Evolutionary conservation across 2,329 filamentous ascomycete species (phyloP).

Genomic region (Ascochyta clinopodiicola): DNA sequence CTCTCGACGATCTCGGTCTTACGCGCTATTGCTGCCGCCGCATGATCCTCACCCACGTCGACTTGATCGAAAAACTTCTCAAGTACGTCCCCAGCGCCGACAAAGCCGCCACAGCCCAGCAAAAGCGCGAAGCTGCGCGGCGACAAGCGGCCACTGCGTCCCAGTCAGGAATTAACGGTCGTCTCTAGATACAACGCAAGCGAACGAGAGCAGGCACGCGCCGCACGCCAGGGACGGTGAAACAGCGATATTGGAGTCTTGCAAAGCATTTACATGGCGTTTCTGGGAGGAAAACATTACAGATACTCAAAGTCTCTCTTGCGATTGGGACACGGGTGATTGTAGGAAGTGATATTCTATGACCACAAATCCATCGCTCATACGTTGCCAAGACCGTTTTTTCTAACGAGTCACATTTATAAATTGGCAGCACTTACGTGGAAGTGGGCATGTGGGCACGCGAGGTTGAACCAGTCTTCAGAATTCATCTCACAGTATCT

Average conservation of each 20-base stretch:
- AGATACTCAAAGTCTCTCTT: background rate
- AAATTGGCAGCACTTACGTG: too few relatives aligned
- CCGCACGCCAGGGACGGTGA: constrained; percentile 33
- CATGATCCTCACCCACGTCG: constrained; percentile 99
- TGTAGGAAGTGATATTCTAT: background rate
- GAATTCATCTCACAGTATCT: too few relatives aligned
- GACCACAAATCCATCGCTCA: background rate
- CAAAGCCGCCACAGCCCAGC: constrained; percentile 7
- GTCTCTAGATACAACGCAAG: constrained; percentile 43
- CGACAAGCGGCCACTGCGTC: constrained; percentile 7
- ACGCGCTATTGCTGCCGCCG: constrained; percentile 98
- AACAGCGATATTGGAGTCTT: constrained; percentile 17
- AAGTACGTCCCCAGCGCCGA: constrained; percentile 45
- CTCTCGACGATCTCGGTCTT: constrained; percentile 92
- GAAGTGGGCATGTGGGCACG: too few relatives aligned
- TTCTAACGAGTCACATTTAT: too few relatives aligned
- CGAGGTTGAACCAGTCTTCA: too few relatives aligned
- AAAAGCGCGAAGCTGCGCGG: constrained; percentile 12
- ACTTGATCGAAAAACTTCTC: constrained; percentile 96
- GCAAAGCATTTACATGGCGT: constrained; percentile 30
- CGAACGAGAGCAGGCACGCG: constrained; percentile 44
- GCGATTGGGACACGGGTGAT: background rate
- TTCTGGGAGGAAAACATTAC: constrained; percentile 12
- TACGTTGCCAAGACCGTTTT: background rate
- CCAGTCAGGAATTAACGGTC: constrained; percentile 27